These are phyloP conservation scores for Conoideocrella luteorostrata DNA, from an alignment of 2,329 filamentous ascomycete species.

Conservation along the genomic window DNA sequence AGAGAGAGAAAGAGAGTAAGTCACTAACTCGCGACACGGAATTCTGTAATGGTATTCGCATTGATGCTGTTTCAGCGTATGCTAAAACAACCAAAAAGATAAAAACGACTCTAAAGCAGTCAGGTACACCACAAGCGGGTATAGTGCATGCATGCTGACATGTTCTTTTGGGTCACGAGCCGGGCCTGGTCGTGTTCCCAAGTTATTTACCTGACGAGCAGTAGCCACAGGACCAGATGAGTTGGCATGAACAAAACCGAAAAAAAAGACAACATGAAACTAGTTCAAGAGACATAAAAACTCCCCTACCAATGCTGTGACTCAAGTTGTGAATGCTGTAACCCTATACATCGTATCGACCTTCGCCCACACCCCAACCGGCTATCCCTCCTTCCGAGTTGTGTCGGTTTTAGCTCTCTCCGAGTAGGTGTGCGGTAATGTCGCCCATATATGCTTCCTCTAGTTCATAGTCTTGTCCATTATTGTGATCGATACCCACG, in stretches of 20 bases:
- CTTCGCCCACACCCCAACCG: background rate
- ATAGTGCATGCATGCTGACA: no score
- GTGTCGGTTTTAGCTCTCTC: slow-evolving; percentile 60
- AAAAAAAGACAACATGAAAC: background rate
- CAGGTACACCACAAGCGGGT: no score
- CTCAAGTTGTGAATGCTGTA: slow-evolving; percentile 4
- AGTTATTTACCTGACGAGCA: no score
- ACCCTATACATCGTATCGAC: background rate
- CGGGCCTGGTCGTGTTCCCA: no score
- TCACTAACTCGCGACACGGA: no score
- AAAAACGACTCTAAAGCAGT: no score
- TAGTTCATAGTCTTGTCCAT: slow-evolving; percentile 75
- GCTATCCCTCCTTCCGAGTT: background rate
- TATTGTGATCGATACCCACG: slow-evolving; percentile 73
- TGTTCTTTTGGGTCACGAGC: no score
- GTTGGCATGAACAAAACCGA: background rate
- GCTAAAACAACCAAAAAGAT: no score
- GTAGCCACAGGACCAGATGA: no score
- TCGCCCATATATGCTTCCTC: slow-evolving; percentile 88
- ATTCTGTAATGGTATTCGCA: no score
- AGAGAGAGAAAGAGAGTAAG: no score
- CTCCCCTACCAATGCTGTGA: slow-evolving; percentile 15
- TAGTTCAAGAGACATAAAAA: slow-evolving; percentile 10
- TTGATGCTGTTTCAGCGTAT: no score
- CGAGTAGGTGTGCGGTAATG: slow-evolving; percentile 76